Percentiles rank a stretch among this genome's conserved stretches.
These are phyloP conservation scores for button mushroom (Agaricus bisporus) DNA, from an alignment of 768 basidiomycete species.

Conservation along the genomic window DNA sequence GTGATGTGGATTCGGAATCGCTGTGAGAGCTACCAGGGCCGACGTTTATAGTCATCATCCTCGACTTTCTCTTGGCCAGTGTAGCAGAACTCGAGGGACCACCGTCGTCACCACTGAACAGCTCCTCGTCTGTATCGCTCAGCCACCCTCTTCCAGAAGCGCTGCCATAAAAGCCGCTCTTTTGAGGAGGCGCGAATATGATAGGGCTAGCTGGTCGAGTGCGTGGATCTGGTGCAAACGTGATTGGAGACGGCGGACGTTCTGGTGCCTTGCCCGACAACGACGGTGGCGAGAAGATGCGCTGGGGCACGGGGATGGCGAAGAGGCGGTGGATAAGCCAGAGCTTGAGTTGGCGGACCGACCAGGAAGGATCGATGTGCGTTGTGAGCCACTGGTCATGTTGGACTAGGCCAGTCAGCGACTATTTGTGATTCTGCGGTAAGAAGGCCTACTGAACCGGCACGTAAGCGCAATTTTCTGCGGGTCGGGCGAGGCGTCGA, in stretches of 20 bases:
- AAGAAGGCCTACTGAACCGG: conserved; percentile 9
- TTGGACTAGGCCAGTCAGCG: conserved; percentile 32
- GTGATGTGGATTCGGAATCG: neutral
- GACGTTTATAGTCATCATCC: neutral
- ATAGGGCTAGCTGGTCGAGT: conserved; percentile 37
- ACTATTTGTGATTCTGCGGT: neutral
- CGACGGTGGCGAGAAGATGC: conserved; percentile 14
- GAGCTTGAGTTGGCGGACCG: conserved; percentile 56
- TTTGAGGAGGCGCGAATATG: conserved; percentile 27
- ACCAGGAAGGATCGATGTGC: conserved; percentile 54
- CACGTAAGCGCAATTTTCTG: conserved; percentile 3
- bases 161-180: conserved; percentile 9
- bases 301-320: conserved; percentile 26
- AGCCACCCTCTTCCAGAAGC: neutral
- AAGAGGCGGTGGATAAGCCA: conserved; percentile 57
- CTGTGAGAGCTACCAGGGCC: neutral
- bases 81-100: neutral
- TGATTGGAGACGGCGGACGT: conserved; percentile 62
- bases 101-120: neutral
- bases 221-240: conserved; percentile 49
- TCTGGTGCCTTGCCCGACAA: conserved; percentile 8
- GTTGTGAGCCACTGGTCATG: conserved; percentile 79
- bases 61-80: neutral
- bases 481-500: neutral
- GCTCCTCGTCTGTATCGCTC: conserved; percentile 12